Conservation (phyloP, 179 eudicot species). For the Silene vulgaris region DNA sequence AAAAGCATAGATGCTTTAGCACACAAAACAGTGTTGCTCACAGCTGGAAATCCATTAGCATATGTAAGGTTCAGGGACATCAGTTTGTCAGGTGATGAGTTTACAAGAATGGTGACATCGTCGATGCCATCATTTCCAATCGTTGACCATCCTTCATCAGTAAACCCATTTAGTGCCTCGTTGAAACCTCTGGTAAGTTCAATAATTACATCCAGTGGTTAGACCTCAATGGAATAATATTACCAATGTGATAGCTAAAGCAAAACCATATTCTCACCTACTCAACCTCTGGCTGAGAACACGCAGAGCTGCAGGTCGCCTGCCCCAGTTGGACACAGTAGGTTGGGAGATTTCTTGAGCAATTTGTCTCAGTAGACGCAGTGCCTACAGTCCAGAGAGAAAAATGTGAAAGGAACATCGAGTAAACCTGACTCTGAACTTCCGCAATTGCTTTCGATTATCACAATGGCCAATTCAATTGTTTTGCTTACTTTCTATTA, state of each 20-base stretch:
- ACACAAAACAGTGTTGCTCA: slow-evolving; percentile 66
- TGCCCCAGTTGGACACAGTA: slow-evolving; percentile 62
- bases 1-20: slow-evolving; percentile 95
- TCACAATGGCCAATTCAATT: not conserved
- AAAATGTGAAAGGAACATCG: not conserved
- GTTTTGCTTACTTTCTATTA: not conserved
- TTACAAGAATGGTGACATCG: slow-evolving; percentile 83
- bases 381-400: slow-evolving; percentile 42
- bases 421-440: not conserved
- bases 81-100: slow-evolving; percentile 73
- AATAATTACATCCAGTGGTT: slow-evolving; percentile 13
- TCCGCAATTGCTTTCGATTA: not conserved
- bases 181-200: slow-evolving; percentile 68
- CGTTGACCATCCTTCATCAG: slow-evolving; percentile 87
- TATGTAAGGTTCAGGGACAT: slow-evolving; percentile 64
- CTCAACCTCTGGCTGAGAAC: slow-evolving; percentile 78
- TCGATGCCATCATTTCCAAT: slow-evolving; percentile 84
- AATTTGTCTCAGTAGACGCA: slow-evolving; percentile 81
- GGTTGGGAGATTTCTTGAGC: slow-evolving; percentile 77
- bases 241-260: not conserved
- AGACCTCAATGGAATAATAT: not conserved
- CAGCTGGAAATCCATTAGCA: slow-evolving; percentile 64
- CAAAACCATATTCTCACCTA: slow-evolving; percentile 35
- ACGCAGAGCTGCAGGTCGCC: slow-evolving; percentile 84
- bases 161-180: slow-evolving; percentile 80